phyloP scores from a whole-genome alignment of 495 filamentous ascomycete species.

The Hypoxylon fragiforme region DNA sequence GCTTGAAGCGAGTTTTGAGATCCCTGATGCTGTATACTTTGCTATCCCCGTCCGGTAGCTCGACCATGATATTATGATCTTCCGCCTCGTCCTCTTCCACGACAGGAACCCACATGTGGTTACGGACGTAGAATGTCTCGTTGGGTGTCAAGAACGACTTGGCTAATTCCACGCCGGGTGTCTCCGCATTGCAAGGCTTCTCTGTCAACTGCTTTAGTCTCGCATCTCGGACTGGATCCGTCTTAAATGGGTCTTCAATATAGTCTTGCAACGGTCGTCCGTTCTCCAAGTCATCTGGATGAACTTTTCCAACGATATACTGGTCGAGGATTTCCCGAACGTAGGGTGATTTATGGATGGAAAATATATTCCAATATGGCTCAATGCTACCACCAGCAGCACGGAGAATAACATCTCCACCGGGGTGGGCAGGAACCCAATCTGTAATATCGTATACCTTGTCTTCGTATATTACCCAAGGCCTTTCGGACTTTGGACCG shows the following conservation, averaged over 20 bases:
- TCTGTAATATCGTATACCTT: conserved; percentile 65
- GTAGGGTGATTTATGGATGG: conserved; percentile 60
- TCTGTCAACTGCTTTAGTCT: conserved; percentile 49
- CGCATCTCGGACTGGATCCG: conserved; percentile 55
- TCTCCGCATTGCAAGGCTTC: conserved; percentile 63
- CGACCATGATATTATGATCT: conserved; percentile 53
- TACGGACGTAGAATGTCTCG: conserved; percentile 61
- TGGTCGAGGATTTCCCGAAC: conserved; percentile 60
- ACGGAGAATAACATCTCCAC: conserved; percentile 62
- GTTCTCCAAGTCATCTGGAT: conserved; percentile 55
- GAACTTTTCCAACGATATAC: conserved; percentile 57
- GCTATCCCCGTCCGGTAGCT: conserved; percentile 58
- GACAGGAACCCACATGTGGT: conserved; percentile 65
- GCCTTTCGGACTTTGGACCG: conserved; percentile 45
- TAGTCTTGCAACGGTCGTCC: conserved; percentile 46
- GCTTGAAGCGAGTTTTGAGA: conserved; percentile 54
- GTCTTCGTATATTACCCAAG: conserved; percentile 56
- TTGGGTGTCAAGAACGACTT: conserved; percentile 56
- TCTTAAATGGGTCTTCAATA: conserved; percentile 59
- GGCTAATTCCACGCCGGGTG: conserved; percentile 50
- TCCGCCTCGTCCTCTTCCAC: conserved; percentile 45
- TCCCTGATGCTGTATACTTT: conserved; percentile 56
- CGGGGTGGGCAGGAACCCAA: conserved; percentile 61
- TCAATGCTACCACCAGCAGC: conserved; percentile 60
- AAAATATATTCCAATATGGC: conserved; percentile 66